Conservation (phyloP, 768 basidiomycete species). For the Holtermannia corniformis region DNA sequence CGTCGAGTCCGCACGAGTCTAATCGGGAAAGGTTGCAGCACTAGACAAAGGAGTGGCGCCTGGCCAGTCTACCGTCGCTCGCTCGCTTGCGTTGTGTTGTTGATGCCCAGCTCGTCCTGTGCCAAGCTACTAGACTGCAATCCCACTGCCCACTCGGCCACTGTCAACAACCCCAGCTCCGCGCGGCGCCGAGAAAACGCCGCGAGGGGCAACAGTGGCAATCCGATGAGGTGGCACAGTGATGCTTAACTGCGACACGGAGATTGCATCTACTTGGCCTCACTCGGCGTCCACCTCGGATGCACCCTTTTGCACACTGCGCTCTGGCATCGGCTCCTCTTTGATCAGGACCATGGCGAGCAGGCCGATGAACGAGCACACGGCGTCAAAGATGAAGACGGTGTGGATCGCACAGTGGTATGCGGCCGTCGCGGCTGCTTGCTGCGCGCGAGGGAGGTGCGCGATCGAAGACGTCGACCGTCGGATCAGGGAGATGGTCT, state of each 20-base stretch:
- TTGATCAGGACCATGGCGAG: constrained; percentile 21
- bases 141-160: too few species aligned
- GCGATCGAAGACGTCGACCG: constrained; percentile 37
- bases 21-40: not conserved
- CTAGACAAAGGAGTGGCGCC: not conserved
- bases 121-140: too few species aligned
- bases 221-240: too few species aligned
- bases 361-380: constrained; percentile 14
- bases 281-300: too few species aligned
- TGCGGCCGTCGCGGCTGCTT: constrained; percentile 17
- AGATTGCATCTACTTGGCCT: too few species aligned
- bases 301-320: not conserved
- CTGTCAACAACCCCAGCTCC: too few species aligned
- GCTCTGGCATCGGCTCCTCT: constrained; percentile 21
- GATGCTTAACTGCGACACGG: too few species aligned
- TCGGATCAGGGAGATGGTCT: constrained; percentile 35
- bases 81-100: too few species aligned
- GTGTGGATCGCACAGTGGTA: constrained; percentile 24
- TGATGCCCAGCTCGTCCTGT: too few species aligned
- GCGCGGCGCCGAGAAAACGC: too few species aligned
- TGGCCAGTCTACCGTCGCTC: too few species aligned
- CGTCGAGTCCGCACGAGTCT: not conserved
- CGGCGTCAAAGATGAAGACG: constrained; percentile 33
- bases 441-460: constrained; percentile 14
- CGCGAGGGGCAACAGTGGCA: too few species aligned